Base-by-base conservation (phyloP, 1,284 basidiomycete species). In the Golubevia pallescens region DNA sequence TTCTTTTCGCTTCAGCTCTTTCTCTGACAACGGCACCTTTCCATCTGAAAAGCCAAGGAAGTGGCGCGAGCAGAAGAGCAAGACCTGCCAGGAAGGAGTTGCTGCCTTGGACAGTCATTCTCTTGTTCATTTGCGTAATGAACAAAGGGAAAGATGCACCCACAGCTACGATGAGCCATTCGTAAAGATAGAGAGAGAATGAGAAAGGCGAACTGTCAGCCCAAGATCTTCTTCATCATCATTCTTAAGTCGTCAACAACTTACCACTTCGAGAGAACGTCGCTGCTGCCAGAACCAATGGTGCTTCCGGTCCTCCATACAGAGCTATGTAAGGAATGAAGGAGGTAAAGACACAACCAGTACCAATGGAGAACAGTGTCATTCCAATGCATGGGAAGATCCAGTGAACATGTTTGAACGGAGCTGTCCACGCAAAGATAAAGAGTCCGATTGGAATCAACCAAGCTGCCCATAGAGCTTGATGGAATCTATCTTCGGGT, bases 151-250 rank as follows among this genome's bases (percentile, higher is more conserved):
- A 38, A 10, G 10, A 5, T 38, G 34, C 3, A 4, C 34, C 34
- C 5, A 38, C 10, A 10, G 10, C 34, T 38, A n/a, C n/a, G n/a
- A n/a, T n/a, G n/a, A n/a, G n/a, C n/a, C 55, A 64, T 1, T 68
- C 70, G 52, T 69, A 63, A 8, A 69, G 59, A 61, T 69, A 72
- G 3, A 72, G 65, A 28, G 70, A 57, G 32, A 71, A 24, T 5
- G 67, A 68, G 54, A 72, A 32, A 19, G 70, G 70, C 70, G 67
- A 52, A 72, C 70, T 0, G 70, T 72, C 42, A 72, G n/a, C n/a
- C n/a, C n/a, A n/a, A n/a, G n/a, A n/a, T 61, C 6, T 63, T 60
- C 28, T 42, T 13, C 54, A 67, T 69, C 70, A 71, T 71, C 61
- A 66, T 64, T 2, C 70, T 52, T 1, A 65, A 58, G 70, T 66